Percentiles rank a stretch among this genome's conserved stretches.
phyloP scores from a whole-genome alignment of 78 protist genomes.

The Dictyostelium purpureum region DNA sequence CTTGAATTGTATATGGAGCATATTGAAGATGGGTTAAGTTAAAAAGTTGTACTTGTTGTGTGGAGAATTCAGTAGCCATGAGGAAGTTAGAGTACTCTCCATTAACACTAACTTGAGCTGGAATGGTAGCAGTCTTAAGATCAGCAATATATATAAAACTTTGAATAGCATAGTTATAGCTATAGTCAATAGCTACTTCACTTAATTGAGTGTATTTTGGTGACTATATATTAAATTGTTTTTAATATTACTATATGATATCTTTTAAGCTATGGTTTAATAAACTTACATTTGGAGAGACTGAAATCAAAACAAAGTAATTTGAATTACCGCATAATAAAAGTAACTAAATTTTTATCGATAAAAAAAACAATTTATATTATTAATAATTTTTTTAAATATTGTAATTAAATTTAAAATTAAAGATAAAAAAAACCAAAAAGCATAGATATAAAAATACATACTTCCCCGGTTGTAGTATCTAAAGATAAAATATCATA shows the following conservation, averaged over 20 bases:
- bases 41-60: neutral
- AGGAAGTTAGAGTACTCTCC: neutral
- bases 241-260: neutral
- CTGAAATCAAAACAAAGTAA: neutral
- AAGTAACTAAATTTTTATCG: neutral
- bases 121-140: neutral
- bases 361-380: neutral
- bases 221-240: neutral
- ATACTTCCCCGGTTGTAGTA: neutral
- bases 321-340: neutral
- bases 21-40: neutral
- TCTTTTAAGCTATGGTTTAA: neutral
- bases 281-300: neutral
- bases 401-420: neutral
- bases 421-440: too few species aligned
- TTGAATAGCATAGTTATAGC: neutral
- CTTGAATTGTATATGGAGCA: neutral
- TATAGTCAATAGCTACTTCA: neutral
- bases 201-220: neutral
- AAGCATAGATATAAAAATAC: neutral
- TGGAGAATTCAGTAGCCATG: neutral
- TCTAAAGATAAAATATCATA: neutral
- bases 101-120: neutral
- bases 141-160: neutral
- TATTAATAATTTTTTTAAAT: neutral